Base-by-base conservation (phyloP, 139 green algal species). In the Coelastrella sp. region DNA sequence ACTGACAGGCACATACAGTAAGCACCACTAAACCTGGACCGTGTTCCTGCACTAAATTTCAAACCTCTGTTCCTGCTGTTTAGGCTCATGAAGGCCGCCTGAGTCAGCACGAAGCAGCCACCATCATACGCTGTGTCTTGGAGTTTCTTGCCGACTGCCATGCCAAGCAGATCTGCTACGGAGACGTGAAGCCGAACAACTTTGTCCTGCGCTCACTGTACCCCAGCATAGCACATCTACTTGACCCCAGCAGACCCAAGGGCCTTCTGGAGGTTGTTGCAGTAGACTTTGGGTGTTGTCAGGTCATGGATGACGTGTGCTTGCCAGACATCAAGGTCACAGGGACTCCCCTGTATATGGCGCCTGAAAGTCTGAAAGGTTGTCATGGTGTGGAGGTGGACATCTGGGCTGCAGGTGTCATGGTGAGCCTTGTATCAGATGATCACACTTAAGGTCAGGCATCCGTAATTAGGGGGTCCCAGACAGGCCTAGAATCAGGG, bases 121-220 rank as follows among this genome's bases (percentile, higher is more conserved):
- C 81, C 35, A 87, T 93, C 3, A 81, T 92, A 23, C 85, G 83
- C 27, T 87, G 88, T n/a, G 88, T 89, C 51, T 88, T 96, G 30
- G 85, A 87, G 43, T 87, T 93, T 30, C 83, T 96, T 11, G 78
- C 88, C 9, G 84, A 86, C 30, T 93, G 89, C 76, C 93, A 96
- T 78, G 81, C 73, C 19, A 71, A 87, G 30, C 32, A 72, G 35
- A 43, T 92, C 50, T 79, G 89, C 23, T 89, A 93, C 37, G 89
- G 75, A 4, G 92, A 94, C 83, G 84, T 94, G 59, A 94, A 95
- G 88, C 91, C 92, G 23, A 85, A 88, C 71, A 95, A 95, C 83
- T 93, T 95, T 37, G 76, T 95, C 69, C 77, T 95, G 57, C 45
- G 64, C 19, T 63, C 35, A 9, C 53, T 88, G 43, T 88, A 84